Evolutionary conservation across 768 basidiomycete genomes (phyloP), one percentile per base, ranked within the genome.

Genomic region (Amanita fuliginea): DNA sequence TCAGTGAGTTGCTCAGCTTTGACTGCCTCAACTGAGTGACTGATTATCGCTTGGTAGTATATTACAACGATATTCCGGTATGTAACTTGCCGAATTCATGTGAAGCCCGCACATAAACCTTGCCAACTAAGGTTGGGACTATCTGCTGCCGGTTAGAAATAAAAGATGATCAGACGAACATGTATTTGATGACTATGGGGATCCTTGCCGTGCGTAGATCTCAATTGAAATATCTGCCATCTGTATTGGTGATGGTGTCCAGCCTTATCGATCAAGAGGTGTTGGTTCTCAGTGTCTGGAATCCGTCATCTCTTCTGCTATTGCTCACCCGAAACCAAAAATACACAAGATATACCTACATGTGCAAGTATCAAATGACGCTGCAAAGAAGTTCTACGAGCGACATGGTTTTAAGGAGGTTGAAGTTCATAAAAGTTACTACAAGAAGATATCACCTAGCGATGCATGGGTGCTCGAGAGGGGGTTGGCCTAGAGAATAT

Each of bases 101-200:
- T 30, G 14, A 51, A 41, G 32, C 47, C 28, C 54, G 56, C 57
- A 49, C 46, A 26, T 53, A 52, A 13, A 55, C 53, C 53, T 37
- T 19, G 46, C 19, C 44, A 40, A 49, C 41, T 51, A 58, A 73
- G 72, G 83, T 94, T 54, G 91, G 92, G 52, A 88, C 82, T 4
- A 77, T 93, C 59, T 91, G 87, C 64, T 90, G 86, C 68, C 78
- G 88, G 51, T 64, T 92, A 53, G 91, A 95, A 65, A 74, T 70
- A 47, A 77, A 79, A 58, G 73, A 77, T 58, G 75, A 69, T 40
- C 65, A 72, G 56, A 69, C 66, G 39, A 70, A 73, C 42, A 66
- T 89, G 52, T 94, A 94, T 67, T 74, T 93, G 60, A 89, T 92
- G 83, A 94, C 92, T 44, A 83, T 94, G 82, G 92, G 90, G 39